These are phyloP conservation scores for Lactarius quietus DNA, from an alignment of 768 basidiomycete genomes.

Conservation along the genomic window DNA sequence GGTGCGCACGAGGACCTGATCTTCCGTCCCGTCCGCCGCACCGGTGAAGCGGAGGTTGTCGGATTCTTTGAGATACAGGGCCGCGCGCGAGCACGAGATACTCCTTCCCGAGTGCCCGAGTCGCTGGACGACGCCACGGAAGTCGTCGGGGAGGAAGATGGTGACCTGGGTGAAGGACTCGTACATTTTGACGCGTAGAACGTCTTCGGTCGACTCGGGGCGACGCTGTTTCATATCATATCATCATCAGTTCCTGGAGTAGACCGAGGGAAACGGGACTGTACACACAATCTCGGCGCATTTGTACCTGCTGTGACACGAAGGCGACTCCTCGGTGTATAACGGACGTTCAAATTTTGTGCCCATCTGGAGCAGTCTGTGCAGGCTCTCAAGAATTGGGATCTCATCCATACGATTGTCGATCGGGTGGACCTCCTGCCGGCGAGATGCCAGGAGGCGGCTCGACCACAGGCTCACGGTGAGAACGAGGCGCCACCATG, in stretches of 20 bases:
- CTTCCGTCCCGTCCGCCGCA: slow-evolving; percentile 3
- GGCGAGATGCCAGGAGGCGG: not conserved
- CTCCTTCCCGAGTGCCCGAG: slow-evolving; percentile 20
- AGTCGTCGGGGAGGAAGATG: slow-evolving; percentile 14
- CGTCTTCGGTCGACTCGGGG: not conserved
- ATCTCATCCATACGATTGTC: not conserved
- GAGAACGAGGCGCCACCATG: not conserved
- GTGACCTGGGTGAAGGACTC: slow-evolving; percentile 13
- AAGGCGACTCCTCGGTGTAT: not conserved
- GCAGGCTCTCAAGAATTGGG: not conserved
- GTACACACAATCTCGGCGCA: slow-evolving; percentile 14
- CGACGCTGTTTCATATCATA: not conserved
- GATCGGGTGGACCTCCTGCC: not conserved
- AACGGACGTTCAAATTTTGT: not conserved
- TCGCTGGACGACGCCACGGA: slow-evolving; percentile 19
- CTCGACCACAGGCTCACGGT: not conserved
- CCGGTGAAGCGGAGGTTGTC: slow-evolving; percentile 13
- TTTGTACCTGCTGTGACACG: slow-evolving; percentile 6
- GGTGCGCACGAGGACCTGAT: slow-evolving; percentile 14
- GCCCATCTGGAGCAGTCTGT: not conserved
- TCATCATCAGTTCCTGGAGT: not conserved
- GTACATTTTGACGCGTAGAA: slow-evolving; percentile 16
- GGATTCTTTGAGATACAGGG: slow-evolving; percentile 11
- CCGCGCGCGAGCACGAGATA: slow-evolving; percentile 16
- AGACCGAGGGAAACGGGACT: too few relatives aligned